Conservation (phyloP, 1,284 basidiomycete genomes). For the Cryptococcus wingfieldii region DNA sequence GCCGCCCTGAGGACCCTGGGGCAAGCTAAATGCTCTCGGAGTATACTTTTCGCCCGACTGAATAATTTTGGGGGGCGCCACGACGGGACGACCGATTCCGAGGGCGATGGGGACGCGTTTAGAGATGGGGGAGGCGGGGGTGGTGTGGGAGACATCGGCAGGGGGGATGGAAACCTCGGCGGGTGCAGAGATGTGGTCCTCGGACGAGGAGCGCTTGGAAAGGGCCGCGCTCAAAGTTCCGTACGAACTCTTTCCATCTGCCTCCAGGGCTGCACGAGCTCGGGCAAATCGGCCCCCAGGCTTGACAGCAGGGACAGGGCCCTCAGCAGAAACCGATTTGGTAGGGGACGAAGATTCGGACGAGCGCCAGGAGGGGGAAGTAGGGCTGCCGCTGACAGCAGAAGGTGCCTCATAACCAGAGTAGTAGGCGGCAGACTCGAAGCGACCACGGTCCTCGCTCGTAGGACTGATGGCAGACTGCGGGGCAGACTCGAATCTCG, state of each 20-base stretch:
- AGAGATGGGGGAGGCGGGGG: neutral
- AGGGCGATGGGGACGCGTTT: neutral
- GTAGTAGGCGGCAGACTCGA: conserved; percentile 1
- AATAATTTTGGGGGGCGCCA: neutral
- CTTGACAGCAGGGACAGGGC: neutral
- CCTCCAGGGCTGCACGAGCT: conserved; percentile 24
- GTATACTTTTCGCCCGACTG: neutral
- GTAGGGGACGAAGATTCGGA: conserved; percentile 13
- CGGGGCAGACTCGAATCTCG: conserved; percentile 28
- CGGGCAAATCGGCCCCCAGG: conserved; percentile 33
- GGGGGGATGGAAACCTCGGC: neutral
- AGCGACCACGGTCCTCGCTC: conserved; percentile 6
- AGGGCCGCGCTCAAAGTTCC: conserved; percentile 10
- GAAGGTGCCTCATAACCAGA: neutral
- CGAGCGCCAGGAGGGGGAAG: conserved; percentile 11
- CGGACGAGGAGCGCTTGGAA: conserved; percentile 2
- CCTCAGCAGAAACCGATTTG: conserved; percentile 2
- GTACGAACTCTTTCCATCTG: conserved; percentile 11
- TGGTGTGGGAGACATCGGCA: neutral
- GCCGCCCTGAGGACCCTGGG: neutral
- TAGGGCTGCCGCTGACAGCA: conserved; percentile 6
- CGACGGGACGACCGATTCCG: neutral
- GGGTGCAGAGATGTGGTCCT: neutral
- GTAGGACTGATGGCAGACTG: neutral
- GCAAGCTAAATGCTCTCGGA: neutral